Conservation (phyloP, 1,139 yeast species). For the Pichia sp. region DNA sequence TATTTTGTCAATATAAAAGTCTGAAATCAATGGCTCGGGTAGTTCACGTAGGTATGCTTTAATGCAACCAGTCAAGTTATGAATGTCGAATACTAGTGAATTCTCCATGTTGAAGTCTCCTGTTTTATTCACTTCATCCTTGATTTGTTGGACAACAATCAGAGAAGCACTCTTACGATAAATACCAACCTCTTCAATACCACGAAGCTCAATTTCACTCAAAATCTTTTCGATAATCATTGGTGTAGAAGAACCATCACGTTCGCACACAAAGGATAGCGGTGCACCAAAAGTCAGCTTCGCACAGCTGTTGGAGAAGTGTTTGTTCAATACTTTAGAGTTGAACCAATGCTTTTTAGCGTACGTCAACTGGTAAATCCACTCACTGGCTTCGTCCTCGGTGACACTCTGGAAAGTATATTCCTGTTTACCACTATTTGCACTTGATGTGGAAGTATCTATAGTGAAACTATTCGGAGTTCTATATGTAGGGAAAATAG, state of each 20-base stretch:
- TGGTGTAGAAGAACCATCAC: conserved; percentile 63
- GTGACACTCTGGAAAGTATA: conserved; percentile 61
- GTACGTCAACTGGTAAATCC: conserved; percentile 52
- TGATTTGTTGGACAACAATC: conserved; percentile 66
- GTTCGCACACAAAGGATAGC: conserved; percentile 59
- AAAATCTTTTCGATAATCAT: conserved; percentile 56
- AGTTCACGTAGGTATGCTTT: conserved; percentile 80
- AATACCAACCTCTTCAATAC: conserved; percentile 84
- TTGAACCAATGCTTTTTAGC: conserved; percentile 53
- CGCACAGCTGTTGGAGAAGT: conserved; percentile 22
- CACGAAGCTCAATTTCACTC: conserved; percentile 71
- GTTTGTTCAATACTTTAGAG: conserved; percentile 37
- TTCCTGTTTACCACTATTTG: conserved; percentile 52
- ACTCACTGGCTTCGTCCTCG: conserved; percentile 63
- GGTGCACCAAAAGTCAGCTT: conserved; percentile 84
- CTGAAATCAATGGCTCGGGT: conserved; percentile 79
- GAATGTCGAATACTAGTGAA: conserved; percentile 70
- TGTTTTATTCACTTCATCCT: conserved; percentile 64
- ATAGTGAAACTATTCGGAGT: conserved; percentile 56
- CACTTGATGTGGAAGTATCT: conserved; percentile 35
- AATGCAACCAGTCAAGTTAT: conserved; percentile 85
- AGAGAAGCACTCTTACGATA: conserved; percentile 90
- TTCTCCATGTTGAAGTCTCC: conserved; percentile 63
- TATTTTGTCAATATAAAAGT: conserved; percentile 47
- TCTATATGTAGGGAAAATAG: conserved; percentile 49